Percentiles rank a stretch among this genome's conserved stretches.
These are phyloP conservation scores for Urochloa ruziziensis DNA, from an alignment of 176 grass and related monocot species.

Conservation along the genomic window DNA sequence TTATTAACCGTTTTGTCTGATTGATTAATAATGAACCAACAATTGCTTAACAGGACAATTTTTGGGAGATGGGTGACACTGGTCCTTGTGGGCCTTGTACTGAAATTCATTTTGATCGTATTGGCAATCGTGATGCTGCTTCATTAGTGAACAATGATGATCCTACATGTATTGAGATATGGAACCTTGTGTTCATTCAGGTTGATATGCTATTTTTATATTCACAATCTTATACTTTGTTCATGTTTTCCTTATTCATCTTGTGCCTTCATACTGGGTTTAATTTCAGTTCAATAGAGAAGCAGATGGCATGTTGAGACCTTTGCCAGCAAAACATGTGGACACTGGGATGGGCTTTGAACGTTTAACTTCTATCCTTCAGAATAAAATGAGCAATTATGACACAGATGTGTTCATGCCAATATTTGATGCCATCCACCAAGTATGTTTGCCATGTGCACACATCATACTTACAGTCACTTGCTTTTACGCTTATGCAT, in stretches of 20 bases:
- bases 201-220: constrained; percentile 29
- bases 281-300: constrained; percentile 84
- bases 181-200: constrained; percentile 99
- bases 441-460: constrained; percentile 46
- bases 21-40: too few species aligned
- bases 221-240: neutral
- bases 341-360: constrained; percentile 96
- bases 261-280: neutral
- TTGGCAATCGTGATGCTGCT: constrained; percentile 79
- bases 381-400: constrained; percentile 99
- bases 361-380: constrained; percentile 86
- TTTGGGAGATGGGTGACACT: constrained; percentile 98
- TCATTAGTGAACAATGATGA: constrained; percentile 88
- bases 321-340: constrained; percentile 93
- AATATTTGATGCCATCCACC: constrained; percentile 86
- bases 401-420: constrained; percentile 87
- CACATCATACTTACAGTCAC: neutral
- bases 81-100: constrained; percentile 93
- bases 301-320: constrained; percentile 62
- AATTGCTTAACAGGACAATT: constrained; percentile 65
- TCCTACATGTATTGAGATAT: constrained; percentile 93
- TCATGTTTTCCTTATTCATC: neutral
- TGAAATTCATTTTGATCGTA: constrained; percentile 94
- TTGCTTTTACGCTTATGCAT: constrained; percentile 22
- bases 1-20: too few species aligned